phyloP scores from a whole-genome alignment of 352 stramenopile species.

The Globisporangium apiculatum region DNA sequence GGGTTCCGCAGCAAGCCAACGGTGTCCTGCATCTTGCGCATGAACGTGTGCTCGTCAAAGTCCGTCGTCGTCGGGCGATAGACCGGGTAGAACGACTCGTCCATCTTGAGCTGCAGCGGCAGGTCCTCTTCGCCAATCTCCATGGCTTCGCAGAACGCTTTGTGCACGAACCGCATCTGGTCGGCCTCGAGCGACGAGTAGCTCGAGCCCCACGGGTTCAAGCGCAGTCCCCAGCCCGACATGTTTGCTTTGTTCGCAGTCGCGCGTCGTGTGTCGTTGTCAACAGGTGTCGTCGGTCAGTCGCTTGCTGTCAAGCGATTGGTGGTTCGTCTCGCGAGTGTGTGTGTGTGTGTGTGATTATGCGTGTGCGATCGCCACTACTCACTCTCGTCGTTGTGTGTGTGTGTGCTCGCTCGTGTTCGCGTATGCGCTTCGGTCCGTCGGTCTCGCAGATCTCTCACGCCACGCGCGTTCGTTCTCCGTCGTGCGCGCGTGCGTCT shows the following conservation, averaged over 20 bases:
- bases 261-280: neutral
- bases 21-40: slow-evolving; percentile 85
- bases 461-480: neutral
- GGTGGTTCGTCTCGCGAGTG: neutral
- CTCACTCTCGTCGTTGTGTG: neutral
- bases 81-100: slow-evolving; percentile 73
- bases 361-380: too few species aligned
- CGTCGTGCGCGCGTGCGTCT: neutral
- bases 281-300: neutral
- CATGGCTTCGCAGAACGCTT: slow-evolving; percentile 82
- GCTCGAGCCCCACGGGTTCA: slow-evolving; percentile 76
- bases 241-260: slow-evolving; percentile 19
- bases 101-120: slow-evolving; percentile 77
- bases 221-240: slow-evolving; percentile 76
- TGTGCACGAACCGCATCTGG: slow-evolving; percentile 83
- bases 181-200: slow-evolving; percentile 82
- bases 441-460: neutral
- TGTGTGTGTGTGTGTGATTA: neutral
- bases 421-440: neutral
- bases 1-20: slow-evolving; percentile 72
- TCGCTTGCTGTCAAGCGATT: neutral
- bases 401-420: neutral
- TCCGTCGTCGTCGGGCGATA: slow-evolving; percentile 71
- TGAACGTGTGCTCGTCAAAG: slow-evolving; percentile 84
- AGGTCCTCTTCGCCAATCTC: slow-evolving; percentile 78